Base-by-base conservation (phyloP, 1,284 basidiomycete genomes). In the Neolentinus lepideus region DNA sequence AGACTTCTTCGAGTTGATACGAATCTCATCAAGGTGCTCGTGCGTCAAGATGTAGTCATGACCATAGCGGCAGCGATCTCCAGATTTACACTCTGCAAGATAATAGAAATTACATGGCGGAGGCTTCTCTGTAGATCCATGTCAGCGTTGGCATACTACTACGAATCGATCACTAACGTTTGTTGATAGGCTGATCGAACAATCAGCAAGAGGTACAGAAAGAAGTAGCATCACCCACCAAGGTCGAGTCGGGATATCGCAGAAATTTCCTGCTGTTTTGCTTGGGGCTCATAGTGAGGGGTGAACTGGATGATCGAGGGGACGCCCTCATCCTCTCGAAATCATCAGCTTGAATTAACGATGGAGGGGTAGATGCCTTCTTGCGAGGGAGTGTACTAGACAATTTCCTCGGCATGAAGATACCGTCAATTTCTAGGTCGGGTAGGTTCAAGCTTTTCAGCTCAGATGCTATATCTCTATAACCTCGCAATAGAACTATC, bases 401-500 rank as follows among this genome's bases (percentile, higher is more conserved):
- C 57, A 51, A 62, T 62, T 77, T 78, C 48, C 70, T 70, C 26
- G 69, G 63, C 63, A 79, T 74, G 66, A 83, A 81, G 16, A 82
- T 61, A 24, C 76, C 74, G 2, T 75, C 70, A 36, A 80, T 73
- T 29, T 75, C 69, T 36, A 78, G 64, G 33, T 71, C 63, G 1
- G 74, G 74, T 3, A 75, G 66, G 35, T 71, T 64, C n/a, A 79
- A 69, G 55, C 68, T 70, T 59, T 69, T 67, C 48, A 80, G 66
- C 61, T 80, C 75, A 43, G 63, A 60, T 2, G 78, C 78, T 10
- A 80, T 64, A 50, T 75, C 71, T 55, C 68, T 67, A 61, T 80
- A 80, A 4, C 78, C 76, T 57, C 77, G 75, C 25, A 81, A 67
- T 26, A 83, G 69, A n/a, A 77, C 69, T 27, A 83, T 59, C 62